These are phyloP conservation scores for Pleomassaria siparia DNA, from an alignment of 2,329 filamentous ascomycete genomes.

Conservation along the genomic window DNA sequence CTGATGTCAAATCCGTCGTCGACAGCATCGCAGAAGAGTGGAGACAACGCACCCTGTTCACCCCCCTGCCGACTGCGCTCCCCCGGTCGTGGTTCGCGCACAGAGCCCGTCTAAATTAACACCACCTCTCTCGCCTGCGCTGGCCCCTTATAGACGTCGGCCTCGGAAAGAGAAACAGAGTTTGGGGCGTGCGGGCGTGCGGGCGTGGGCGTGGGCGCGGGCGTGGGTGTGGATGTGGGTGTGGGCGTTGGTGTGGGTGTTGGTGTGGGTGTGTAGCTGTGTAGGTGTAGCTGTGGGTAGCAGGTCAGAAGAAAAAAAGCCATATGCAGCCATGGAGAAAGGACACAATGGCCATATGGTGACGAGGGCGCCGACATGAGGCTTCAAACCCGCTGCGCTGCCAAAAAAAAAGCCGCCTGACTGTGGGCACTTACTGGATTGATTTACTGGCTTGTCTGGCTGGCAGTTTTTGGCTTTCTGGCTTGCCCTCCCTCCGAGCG, in stretches of 20 bases:
- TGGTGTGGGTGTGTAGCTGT: no score
- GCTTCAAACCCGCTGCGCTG: conserved; percentile 4
- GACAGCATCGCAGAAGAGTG: background rate
- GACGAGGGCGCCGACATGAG: conserved; percentile 1
- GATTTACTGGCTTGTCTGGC: no score
- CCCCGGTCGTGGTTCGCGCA: conserved; percentile 34
- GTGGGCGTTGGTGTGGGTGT: no score
- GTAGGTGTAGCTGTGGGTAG: no score
- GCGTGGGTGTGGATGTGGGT: no score
- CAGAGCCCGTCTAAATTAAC: conserved; percentile 32
- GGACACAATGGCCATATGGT: no score
- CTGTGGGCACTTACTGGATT: no score
- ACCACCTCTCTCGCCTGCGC: conserved; percentile 10
- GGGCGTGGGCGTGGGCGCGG: background rate
- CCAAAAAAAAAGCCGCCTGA: no score
- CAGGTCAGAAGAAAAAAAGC: no score
- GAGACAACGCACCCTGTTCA: conserved; percentile 22
- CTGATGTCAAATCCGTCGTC: background rate
- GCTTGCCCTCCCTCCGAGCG: conserved; percentile 22
- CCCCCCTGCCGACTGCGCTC: conserved; percentile 23
- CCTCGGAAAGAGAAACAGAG: conserved; percentile 7
- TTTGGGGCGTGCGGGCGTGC: conserved; percentile 7
- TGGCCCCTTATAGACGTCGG: conserved; percentile 17
- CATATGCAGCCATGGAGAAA: no score
- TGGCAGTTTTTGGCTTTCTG: no score